phyloP scores from a whole-genome alignment of 2,329 filamentous ascomycete species.

The Ascochyta fabae region DNA sequence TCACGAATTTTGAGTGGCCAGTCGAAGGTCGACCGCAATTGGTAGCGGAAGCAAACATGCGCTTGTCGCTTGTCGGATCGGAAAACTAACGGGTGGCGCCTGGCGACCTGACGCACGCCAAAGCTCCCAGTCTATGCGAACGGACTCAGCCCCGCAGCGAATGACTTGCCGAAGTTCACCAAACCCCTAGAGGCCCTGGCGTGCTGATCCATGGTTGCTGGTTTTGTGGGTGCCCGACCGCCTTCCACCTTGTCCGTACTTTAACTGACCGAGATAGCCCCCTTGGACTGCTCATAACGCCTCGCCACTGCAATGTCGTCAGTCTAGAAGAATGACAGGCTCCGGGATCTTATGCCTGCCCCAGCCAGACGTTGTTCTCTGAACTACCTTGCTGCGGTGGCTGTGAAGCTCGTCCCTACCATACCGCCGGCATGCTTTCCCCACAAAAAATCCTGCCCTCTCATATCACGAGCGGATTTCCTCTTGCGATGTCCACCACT shows the following conservation, averaged over 20 bases:
- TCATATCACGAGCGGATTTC: conserved; percentile 12
- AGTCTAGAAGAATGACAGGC: conserved; percentile 6
- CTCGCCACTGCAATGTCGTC: conserved; percentile 15
- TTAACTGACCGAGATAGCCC: neutral
- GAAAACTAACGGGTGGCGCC: conserved; percentile 6
- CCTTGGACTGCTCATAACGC: neutral
- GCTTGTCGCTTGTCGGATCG: neutral
- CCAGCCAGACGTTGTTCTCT: neutral
- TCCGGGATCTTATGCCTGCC: conserved; percentile 3
- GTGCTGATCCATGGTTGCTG: conserved; percentile 1
- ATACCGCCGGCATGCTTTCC: conserved; percentile 27
- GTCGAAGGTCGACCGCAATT: neutral
- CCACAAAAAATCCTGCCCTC: conserved; percentile 31
- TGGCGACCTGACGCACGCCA: conserved; percentile 15
- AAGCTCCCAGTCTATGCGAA: conserved; percentile 19
- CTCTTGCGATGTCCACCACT: conserved; percentile 13
- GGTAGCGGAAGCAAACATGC: conserved; percentile 8
- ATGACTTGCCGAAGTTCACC: conserved; percentile 18
- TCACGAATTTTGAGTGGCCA: neutral
- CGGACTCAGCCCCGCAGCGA: conserved; percentile 27
- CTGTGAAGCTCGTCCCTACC: conserved; percentile 14
- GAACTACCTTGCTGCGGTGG: conserved; percentile 11
- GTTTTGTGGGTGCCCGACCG: neutral
- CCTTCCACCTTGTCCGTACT: neutral
- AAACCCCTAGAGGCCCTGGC: conserved; percentile 4